Percentiles rank a stretch among this genome's conserved stretches.
Evolutionary conservation across 2,329 filamentous ascomycete species (phyloP).

Genomic region (Aspergillus quadrilineatus): DNA sequence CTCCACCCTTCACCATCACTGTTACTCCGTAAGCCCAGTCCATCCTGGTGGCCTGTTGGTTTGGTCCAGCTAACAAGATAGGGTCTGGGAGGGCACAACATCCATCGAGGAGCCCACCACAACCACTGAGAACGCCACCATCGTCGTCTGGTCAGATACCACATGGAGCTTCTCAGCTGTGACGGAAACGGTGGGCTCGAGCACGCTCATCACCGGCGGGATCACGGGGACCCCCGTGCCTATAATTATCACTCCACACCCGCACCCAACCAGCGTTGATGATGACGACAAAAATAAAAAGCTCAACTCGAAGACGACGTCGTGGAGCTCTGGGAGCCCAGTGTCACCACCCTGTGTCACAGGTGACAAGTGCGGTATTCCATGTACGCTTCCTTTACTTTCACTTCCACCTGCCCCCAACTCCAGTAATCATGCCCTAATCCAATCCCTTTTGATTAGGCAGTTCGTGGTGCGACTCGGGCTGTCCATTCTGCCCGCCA

Average conservation of each 20-base stretch:
- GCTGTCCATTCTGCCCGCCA: constrained; percentile 2
- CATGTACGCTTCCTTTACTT: background rate
- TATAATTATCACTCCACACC: constrained; percentile 1
- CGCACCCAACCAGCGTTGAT: background rate
- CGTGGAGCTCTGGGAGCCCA: constrained; percentile 1
- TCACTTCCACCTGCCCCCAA: no score
- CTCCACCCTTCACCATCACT: background rate
- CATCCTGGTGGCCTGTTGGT: background rate
- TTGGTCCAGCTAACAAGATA: background rate
- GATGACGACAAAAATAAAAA: background rate
- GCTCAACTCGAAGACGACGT: background rate
- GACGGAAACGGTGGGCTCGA: background rate
- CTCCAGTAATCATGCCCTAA: background rate
- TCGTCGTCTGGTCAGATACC: background rate
- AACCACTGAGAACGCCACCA: background rate
- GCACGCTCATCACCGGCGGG: constrained; percentile 1
- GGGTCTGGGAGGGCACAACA: background rate
- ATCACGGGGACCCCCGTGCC: background rate
- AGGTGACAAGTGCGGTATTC: background rate
- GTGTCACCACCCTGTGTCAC: background rate
- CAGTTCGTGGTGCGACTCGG: background rate
- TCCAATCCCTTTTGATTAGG: background rate
- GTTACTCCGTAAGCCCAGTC: constrained; percentile 1
- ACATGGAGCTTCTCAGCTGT: background rate
- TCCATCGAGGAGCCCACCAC: constrained; percentile 1